Evolutionary conservation across 139 green algal species (phyloP).

Genomic region (Chlamydomonas schloesseri): DNA sequence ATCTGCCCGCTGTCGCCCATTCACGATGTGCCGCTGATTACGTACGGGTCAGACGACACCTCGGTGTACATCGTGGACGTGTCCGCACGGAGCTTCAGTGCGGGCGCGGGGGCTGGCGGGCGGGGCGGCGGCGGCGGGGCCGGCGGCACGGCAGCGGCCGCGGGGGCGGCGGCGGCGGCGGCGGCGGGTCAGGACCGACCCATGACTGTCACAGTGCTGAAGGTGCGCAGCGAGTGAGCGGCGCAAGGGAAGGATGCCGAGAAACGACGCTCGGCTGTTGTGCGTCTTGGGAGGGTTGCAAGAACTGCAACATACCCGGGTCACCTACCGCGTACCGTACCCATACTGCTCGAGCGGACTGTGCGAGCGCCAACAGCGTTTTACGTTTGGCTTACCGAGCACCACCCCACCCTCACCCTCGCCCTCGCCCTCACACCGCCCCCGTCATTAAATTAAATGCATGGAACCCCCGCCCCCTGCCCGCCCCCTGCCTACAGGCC

Average conservation of each 20-base stretch:
- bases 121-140: not conserved
- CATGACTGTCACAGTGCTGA: slow-evolving; percentile 39
- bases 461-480: no score
- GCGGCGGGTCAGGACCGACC: not conserved
- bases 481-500: not conserved
- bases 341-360: no score
- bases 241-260: no score
- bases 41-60: slow-evolving; percentile 49
- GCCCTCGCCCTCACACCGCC: no score
- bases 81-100: slow-evolving; percentile 11
- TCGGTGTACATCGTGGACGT: slow-evolving; percentile 57
- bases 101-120: not conserved
- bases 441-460: no score
- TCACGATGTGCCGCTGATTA: slow-evolving; percentile 44
- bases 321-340: no score
- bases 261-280: no score
- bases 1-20: slow-evolving; percentile 47
- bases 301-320: no score
- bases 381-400: no score
- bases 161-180: not conserved
- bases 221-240: not conserved
- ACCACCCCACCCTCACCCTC: no score
- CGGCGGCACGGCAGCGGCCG: not conserved
- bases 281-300: no score
- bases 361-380: no score